These are phyloP conservation scores for Blastobotrys chiropterorum DNA, from an alignment of 805 yeast species.

Conservation along the genomic window DNA sequence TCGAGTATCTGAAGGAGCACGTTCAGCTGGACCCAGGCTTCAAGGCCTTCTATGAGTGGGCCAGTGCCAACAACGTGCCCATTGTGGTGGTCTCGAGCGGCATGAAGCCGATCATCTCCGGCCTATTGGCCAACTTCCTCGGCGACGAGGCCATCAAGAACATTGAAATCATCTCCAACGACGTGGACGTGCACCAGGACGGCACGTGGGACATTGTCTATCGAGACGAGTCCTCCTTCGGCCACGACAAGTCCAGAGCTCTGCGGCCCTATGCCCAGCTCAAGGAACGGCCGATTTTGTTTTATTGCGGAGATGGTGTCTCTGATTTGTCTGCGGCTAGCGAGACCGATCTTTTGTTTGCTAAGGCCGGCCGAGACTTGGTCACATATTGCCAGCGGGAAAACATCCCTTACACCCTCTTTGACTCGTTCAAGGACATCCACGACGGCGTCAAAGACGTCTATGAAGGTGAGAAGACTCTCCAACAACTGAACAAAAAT, in stretches of 20 bases:
- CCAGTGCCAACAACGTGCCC: constrained; percentile 64
- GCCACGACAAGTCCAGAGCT: constrained; percentile 89
- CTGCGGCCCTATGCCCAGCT: constrained; percentile 45
- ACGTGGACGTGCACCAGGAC: constrained; percentile 49
- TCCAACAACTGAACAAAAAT: constrained; percentile 15
- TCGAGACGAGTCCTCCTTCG: constrained; percentile 80
- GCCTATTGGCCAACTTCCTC: constrained; percentile 63
- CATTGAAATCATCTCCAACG: constrained; percentile 79
- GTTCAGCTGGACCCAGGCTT: constrained; percentile 88
- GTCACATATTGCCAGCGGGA: constrained; percentile 78
- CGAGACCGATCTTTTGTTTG: constrained; percentile 89
- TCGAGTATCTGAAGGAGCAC: constrained; percentile 56
- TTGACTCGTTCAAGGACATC: constrained; percentile 71
- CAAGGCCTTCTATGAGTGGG: constrained; percentile 73
- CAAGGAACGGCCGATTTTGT: constrained; percentile 53
- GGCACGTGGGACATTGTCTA: constrained; percentile 78
- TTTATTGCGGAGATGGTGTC: constrained; percentile 98
- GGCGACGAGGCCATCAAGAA: constrained; percentile 68
- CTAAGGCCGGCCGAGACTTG: constrained; percentile 86
- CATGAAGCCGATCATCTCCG: constrained; percentile 85
- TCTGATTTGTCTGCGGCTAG: constrained; percentile 92
- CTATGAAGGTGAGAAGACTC: constrained; percentile 35
- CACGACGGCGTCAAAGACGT: constrained; percentile 53
- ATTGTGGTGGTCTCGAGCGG: constrained; percentile 87
- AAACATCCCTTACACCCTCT: constrained; percentile 77